Evolutionary conservation across 2,329 filamentous ascomycete species (phyloP), one percentile per base, ranked within the genome.

Genomic region (Aaosphaeria pasadenensis): DNA sequence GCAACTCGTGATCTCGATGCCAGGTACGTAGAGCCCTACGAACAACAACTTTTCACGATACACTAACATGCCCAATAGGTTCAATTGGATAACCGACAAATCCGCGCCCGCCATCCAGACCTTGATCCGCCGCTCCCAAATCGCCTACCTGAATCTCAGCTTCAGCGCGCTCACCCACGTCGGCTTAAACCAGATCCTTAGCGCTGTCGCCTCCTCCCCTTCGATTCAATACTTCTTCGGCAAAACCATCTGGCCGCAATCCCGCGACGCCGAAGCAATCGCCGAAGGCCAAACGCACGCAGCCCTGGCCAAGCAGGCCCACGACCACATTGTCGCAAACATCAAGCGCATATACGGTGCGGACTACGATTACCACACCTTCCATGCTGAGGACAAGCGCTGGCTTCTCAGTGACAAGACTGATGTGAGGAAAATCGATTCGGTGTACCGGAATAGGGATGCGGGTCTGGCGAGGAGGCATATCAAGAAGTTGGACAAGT

Each of bases 121-220:
- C 11, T 55, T 78, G 13, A 49, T 78, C 44, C 51, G 50, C 11
- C 57, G 59, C 4, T 59, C 63, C 7, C 50, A 51, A 6, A 60
- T 79, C 5, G 56, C 69, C 30, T 77, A 74, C 49, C 58, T 79
- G 38, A 74, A 73, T 51, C 64, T 79, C 33, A 68, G 70, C 5
- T 66, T 71, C 46, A 54, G 51, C 11, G 59, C 62, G 39, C 57
- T 75, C 29, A 55, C 43, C 31, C 47, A 53, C 43, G 39, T 41
- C 13, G 57, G 55, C 11, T 48, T 69, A 13, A 59, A 57, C 52
- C 35, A 35, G 1, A 42, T 77, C 36, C 53, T 62, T 6, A 45
- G 53, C 11, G 61, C 66, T 5, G 62, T 72, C 11, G 49, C 67
- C 2, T 42, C 55, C 31, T 70, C 60, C 36, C 17, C 59, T 0